These are phyloP conservation scores for Primulina huaijiensis DNA, from an alignment of 257 asterid species.

Conservation along the genomic window DNA sequence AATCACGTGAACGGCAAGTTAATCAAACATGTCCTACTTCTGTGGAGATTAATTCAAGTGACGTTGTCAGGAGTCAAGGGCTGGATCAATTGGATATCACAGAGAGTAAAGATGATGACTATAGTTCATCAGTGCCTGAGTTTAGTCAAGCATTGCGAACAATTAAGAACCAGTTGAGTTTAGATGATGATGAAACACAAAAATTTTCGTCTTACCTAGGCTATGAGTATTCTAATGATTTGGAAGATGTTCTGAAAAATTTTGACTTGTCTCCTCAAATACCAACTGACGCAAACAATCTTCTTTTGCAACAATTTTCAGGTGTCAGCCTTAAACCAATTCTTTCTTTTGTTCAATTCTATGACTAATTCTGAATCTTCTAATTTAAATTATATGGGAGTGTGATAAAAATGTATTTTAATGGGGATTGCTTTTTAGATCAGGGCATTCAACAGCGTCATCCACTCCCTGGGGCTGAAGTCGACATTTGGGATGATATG, in stretches of 20 bases:
- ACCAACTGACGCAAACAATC: conserved; percentile 39
- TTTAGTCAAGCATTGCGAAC: conserved; percentile 58
- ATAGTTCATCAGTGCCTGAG: conserved; percentile 47
- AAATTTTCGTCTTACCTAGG: conserved; percentile 35
- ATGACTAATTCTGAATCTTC: neutral
- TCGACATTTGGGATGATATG: conserved; percentile 56
- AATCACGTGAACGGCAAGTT: conserved; percentile 47
- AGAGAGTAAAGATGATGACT: conserved; percentile 43
- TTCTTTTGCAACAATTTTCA: conserved; percentile 33
- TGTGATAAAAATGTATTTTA: conserved; percentile 27
- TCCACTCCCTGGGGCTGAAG: conserved; percentile 40
- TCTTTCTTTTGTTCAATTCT: conserved; percentile 14
- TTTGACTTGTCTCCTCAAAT: conserved; percentile 42
- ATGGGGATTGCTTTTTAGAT: conserved; percentile 43
- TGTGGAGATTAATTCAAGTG: conserved; percentile 59
- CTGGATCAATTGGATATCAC: conserved; percentile 27
- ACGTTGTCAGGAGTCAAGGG: conserved; percentile 25
- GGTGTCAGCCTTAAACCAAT: conserved; percentile 30
- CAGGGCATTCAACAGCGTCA: conserved; percentile 33
- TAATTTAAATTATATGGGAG: conserved; percentile 1
- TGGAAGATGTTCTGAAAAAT: conserved; percentile 37
- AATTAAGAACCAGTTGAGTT: conserved; percentile 72
- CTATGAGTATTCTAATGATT: conserved; percentile 44
- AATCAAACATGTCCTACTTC: conserved; percentile 60
- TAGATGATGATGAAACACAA: conserved; percentile 58